Base-by-base conservation (phyloP, 352 stramenopile genomes). In the Phytophthora pseudosyringae region DNA sequence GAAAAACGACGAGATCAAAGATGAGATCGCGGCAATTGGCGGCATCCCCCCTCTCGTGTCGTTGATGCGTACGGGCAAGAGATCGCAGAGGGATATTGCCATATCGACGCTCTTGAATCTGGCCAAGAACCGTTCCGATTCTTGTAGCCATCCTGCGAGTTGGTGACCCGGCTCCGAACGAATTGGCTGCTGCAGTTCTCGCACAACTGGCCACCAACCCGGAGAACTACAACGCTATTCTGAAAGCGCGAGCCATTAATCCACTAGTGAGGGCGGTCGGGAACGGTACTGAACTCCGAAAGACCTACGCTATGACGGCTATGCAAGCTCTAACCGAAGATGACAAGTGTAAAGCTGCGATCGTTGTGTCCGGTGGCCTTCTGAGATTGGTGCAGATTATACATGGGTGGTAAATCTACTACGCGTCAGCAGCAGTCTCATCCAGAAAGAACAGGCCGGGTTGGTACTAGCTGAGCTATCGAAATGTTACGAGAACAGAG, bases 391-490 rank as follows among this genome's bases (percentile, higher is more conserved):
- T 35, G 11, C 4, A 35, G n/a, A 26, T 45, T 12, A 11, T 45
- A 16, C 39, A 16, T 6, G 5, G 21, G 1, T 21, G 21, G 21
- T 21, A 21, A 21, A 26, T 45, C 26, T 45, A 26, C 16, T 45
- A 16, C 39, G 39, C 9, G 39, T 35, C 31, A n/a, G 36, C 7
- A 49, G 62, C n/a, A 58, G 26, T 10, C 35, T 35, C 9, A 25
- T 1, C 0, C 54, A 65, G 13, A 68, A 65, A 40, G 33, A 36
- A 26, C 59, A 55, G 1, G 60, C 60, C n/a, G 29, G 26, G 7
- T n/a, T 7, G 7, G 28, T 21, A 31, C 16, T 64, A 3, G 9
- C 6, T 25, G 51, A 13, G 9, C 15, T 64, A 6, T 41, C 61
- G 4, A 25, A 33, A 12, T 16, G 57, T 38, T n/a, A 10, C 16